Evolutionary conservation across 371 early-diverging fungal genomes (phyloP).

Genomic region (Gilbertella persicaria): DNA sequence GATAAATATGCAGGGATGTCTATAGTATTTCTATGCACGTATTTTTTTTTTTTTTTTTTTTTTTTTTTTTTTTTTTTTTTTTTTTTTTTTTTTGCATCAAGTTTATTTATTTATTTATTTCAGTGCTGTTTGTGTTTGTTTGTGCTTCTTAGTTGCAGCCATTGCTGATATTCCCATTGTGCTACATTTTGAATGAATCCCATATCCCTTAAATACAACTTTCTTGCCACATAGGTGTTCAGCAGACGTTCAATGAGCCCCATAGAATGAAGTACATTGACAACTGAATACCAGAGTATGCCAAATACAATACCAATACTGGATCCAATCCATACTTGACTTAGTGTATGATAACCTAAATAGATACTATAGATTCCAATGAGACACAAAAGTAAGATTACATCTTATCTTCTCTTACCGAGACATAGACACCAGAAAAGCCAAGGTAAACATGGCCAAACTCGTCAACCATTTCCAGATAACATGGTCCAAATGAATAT

Average conservation of each 20-base stretch:
- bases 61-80: too few relatives aligned
- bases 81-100: too few relatives aligned
- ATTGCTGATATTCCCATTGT: conserved; percentile 63
- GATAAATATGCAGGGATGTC: too few relatives aligned
- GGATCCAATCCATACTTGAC: conserved; percentile 77
- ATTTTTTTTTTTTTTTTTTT: too few relatives aligned
- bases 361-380: conserved; percentile 60
- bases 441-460: conserved; percentile 35
- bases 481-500: conserved; percentile 34
- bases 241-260: conserved; percentile 46
- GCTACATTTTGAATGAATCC: conserved; percentile 53
- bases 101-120: too few relatives aligned
- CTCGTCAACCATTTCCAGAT: conserved; percentile 47
- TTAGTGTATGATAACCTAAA: conserved; percentile 77
- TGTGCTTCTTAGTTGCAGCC: too few relatives aligned
- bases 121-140: too few relatives aligned
- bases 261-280: conserved; percentile 37
- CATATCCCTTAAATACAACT: conserved; percentile 65
- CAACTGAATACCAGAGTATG: conserved; percentile 57
- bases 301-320: conserved; percentile 64
- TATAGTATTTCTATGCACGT: too few relatives aligned
- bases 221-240: conserved; percentile 38
- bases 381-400: background rate
- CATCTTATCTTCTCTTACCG: conserved; percentile 37
- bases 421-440: conserved; percentile 55